Evolutionary conservation across 2,329 filamentous ascomycete species (phyloP).

Genomic region (Diaporthe vaccinii): DNA sequence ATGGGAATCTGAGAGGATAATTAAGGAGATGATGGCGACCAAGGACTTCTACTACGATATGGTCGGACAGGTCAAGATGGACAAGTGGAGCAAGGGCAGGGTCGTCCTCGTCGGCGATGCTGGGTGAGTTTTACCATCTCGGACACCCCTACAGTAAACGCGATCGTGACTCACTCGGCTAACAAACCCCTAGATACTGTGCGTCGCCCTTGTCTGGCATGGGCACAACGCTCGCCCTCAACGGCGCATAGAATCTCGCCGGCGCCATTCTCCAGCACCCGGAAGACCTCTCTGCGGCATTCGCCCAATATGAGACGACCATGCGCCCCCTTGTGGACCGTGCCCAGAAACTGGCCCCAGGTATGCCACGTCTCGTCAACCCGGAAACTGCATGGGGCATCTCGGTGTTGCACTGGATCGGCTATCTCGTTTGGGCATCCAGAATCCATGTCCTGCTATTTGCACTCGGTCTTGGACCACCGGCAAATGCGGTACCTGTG

Average conservation of each 20-base stretch:
- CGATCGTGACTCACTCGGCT: neutral
- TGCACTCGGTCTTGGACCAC: constrained; percentile 31
- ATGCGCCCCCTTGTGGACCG: constrained; percentile 55
- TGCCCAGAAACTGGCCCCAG: constrained; percentile 52
- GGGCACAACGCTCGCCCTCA: constrained; percentile 60
- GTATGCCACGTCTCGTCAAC: constrained; percentile 46
- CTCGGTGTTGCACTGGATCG: constrained; percentile 43
- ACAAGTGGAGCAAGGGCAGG: constrained; percentile 51
- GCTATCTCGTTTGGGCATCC: constrained; percentile 10
- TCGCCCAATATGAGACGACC: constrained; percentile 55
- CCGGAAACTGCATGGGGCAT: constrained; percentile 48
- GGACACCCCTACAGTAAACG: neutral
- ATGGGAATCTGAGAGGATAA: constrained; percentile 58
- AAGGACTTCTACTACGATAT: constrained; percentile 53
- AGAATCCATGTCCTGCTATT: constrained; percentile 1
- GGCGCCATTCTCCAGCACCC: constrained; percentile 55
- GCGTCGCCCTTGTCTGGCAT: constrained; percentile 62
- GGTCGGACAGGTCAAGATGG: constrained; percentile 58
- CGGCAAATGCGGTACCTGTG: constrained; percentile 27
- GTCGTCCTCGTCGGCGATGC: constrained; percentile 64
- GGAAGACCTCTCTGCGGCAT: constrained; percentile 47
- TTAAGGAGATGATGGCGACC: constrained; percentile 50
- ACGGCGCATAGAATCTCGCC: constrained; percentile 65
- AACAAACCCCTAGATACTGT: constrained; percentile 49
- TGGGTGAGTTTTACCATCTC: constrained; percentile 43